A percentile compares a stretch with the other conserved stretches of the same genome.
These are phyloP conservation scores for Pleurotus eryngii DNA, from an alignment of 768 basidiomycete genomes.

Conservation along the genomic window DNA sequence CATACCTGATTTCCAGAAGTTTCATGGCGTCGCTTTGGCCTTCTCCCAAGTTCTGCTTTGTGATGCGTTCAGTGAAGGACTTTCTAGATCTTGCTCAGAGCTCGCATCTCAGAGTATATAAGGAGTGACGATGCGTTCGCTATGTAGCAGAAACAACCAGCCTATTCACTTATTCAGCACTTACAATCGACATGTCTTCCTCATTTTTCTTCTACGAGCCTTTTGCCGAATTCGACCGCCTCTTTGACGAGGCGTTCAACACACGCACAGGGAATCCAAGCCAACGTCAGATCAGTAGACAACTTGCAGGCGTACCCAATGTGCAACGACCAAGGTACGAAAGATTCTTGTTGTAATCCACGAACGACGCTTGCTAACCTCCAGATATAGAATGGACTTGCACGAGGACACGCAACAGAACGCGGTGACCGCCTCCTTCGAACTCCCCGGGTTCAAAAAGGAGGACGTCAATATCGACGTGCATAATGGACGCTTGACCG, in stretches of 20 bases:
- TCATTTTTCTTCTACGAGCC: slow-evolving; percentile 41
- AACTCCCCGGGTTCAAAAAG: slow-evolving; percentile 55
- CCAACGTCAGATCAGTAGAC: background rate
- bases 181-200: slow-evolving; percentile 14
- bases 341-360: background rate
- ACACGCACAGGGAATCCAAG: background rate
- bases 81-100: too few relatives aligned
- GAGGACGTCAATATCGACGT: slow-evolving; percentile 54
- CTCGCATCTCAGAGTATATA: too few relatives aligned
- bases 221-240: slow-evolving; percentile 40
- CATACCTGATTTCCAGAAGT: too few relatives aligned
- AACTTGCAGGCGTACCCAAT: background rate
- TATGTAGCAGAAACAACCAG: too few relatives aligned
- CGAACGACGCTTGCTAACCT: background rate
- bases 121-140: too few relatives aligned
- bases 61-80: too few relatives aligned
- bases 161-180: background rate
- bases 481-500: slow-evolving; percentile 44
- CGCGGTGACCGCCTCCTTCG: slow-evolving; percentile 55
- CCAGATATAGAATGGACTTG: slow-evolving; percentile 46
- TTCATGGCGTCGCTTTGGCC: too few relatives aligned
- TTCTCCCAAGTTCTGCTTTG: too few relatives aligned
- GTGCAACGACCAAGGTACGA: slow-evolving; percentile 3
- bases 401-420: slow-evolving; percentile 48
- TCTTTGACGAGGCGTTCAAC: slow-evolving; percentile 36